Base-by-base conservation (phyloP, 73 alveolate species). In the Effrenium voratum region DNA sequence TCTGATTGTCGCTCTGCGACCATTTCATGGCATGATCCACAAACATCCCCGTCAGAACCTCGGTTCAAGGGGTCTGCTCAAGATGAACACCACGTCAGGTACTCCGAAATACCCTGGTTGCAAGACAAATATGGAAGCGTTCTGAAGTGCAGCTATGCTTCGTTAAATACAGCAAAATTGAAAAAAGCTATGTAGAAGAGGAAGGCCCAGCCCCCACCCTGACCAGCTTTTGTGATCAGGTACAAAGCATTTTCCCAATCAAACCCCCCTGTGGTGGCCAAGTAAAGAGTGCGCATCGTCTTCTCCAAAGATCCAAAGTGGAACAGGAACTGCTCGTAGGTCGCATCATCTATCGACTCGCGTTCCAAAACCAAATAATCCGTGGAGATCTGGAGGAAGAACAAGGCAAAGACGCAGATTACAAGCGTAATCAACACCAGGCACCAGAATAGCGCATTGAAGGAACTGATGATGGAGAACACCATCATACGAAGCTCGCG, bases 401-500 rank as follows among this genome's bases (percentile, higher is more conserved):
- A 88, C 30, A 88, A 43, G 70, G 95, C 66, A 36, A 88, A 88
- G 40, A 88, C 85, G 70, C 95, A 88, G 32, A 88, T 88, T 34
- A 88, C 95, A 68, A 88, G 66, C 13, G 95, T 43, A 24, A 88
- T 76, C 40, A 88, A 41, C 2, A 86, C 94, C 80, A 36, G 0
- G 57, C 82, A 50, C 75, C 44, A 16, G 12, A 34, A 22, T 8
- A 32, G 10, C 57, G 45, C 91, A 80, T 80, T 66, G 36, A 88
- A 45, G 73, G 95, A 88, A 24, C 95, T 88, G 68, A 88, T 88
- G 80, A 88, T 88, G 46, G 95, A 88, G 95, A 88, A 88, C 55
- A 88, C 95, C 95, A 88, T 88, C 95, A 88, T 88, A 30, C 95
- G 95, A 41, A 88, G 95, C 32, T 88, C 95, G 28, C 95, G 95